Percentiles rank a stretch among this genome's conserved stretches.
phyloP scores from a whole-genome alignment of 768 basidiomycete species.

The Pleurotus djamor region DNA sequence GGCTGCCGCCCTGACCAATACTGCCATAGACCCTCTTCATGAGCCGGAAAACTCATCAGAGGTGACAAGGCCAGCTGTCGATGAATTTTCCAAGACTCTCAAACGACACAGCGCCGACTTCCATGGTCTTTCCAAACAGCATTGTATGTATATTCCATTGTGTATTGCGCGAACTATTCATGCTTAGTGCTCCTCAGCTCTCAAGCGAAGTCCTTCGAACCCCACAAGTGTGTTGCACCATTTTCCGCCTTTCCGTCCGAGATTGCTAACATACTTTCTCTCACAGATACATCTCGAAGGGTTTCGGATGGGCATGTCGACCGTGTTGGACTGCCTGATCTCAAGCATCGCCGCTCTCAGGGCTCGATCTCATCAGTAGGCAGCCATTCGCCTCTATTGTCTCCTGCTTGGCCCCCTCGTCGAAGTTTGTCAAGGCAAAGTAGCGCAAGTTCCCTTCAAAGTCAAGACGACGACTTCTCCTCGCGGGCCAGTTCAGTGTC shows the following conservation, averaged over 20 bases:
- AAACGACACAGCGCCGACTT: neutral
- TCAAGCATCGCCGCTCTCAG: constrained; percentile 16
- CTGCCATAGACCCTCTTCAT: neutral
- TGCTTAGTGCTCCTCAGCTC: neutral
- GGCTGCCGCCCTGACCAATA: neutral
- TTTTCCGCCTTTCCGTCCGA: neutral
- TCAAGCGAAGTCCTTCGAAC: neutral
- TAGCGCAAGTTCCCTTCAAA: constrained; percentile 39
- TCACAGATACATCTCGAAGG: neutral
- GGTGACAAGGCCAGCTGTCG: neutral
- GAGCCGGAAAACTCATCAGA: neutral
- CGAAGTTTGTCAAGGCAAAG: constrained; percentile 15
- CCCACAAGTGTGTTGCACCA: neutral
- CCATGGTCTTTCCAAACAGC: neutral
- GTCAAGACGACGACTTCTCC: constrained; percentile 36
- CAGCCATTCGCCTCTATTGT: constrained; percentile 16
- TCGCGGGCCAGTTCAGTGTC: constrained; percentile 41
- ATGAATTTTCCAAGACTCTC: neutral
- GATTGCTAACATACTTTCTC: neutral
- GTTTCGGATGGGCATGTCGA: constrained; percentile 22
- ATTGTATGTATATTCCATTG: neutral
- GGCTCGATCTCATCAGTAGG: constrained; percentile 16
- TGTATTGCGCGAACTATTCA: neutral
- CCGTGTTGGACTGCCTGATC: constrained; percentile 43
- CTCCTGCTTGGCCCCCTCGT: neutral